A percentile compares a stretch with the other conserved stretches of the same genome.
Conservation (phyloP, 2,329 filamentous ascomycete species). For the Coniella lustricola region DNA sequence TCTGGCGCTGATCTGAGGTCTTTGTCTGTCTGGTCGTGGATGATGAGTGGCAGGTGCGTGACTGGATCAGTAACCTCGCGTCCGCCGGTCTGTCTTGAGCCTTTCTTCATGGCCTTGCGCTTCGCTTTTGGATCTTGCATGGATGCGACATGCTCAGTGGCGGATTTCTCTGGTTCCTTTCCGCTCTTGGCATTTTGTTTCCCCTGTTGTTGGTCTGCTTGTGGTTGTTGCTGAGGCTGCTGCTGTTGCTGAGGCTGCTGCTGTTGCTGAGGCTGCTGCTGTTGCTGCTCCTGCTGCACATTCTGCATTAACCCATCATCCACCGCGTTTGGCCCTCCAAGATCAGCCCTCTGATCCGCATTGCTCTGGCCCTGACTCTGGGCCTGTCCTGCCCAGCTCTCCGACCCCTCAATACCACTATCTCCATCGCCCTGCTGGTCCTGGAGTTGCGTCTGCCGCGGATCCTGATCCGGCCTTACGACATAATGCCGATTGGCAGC, state of each 20-base stretch:
- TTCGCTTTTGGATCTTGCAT: conserved; percentile 37
- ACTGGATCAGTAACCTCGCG: conserved; percentile 64
- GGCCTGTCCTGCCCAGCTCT: no score
- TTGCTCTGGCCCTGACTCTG: not conserved
- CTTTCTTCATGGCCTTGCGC: conserved; percentile 41
- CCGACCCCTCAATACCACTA: not conserved
- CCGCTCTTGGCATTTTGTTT: conserved; percentile 16
- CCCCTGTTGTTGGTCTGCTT: conserved; percentile 14
- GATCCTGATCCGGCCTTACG: conserved; percentile 1
- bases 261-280: conserved; percentile 16
- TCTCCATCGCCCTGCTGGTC: no score
- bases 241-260: not conserved
- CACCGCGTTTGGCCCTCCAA: not conserved
- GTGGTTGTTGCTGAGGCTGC: not conserved
- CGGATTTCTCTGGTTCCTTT: conserved; percentile 23
- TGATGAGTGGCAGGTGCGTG: conserved; percentile 61
- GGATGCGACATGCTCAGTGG: conserved; percentile 30
- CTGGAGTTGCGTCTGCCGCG: not conserved
- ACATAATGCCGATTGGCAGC: conserved; percentile 27
- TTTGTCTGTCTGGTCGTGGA: conserved; percentile 61
- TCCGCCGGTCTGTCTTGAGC: conserved; percentile 37
- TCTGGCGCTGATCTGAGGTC: conserved; percentile 42
- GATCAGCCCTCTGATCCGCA: not conserved
- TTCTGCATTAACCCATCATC: conserved; percentile 14
- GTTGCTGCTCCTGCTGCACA: not conserved